Evolutionary conservation across 306 rosid species (phyloP).

Genomic region (Carpinus fangiana): DNA sequence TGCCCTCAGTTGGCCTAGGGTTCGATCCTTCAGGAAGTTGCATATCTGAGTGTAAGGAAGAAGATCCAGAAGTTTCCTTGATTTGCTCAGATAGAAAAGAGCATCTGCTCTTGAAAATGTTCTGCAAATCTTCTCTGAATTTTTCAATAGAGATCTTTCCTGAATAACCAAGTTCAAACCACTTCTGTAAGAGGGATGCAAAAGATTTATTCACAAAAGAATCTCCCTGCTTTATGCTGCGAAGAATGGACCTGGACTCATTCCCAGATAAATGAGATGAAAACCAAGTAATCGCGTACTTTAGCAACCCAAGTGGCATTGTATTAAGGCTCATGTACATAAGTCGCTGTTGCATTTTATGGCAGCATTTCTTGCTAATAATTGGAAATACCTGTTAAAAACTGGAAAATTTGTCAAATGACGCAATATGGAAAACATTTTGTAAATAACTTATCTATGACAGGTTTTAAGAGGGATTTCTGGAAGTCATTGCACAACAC

Average conservation of each 20-base stretch:
- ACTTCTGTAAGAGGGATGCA: constrained; percentile 65
- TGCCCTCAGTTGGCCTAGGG: constrained; percentile 24
- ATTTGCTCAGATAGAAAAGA: constrained; percentile 44
- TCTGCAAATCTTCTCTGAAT: constrained; percentile 63
- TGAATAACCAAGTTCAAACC: constrained; percentile 80
- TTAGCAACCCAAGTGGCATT: constrained; percentile 93
- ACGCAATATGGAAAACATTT: constrained; percentile 15
- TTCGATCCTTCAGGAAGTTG: constrained; percentile 28
- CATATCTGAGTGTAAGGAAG: constrained; percentile 43
- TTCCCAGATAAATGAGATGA: constrained; percentile 72
- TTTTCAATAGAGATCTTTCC: constrained; percentile 74
- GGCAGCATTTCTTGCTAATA: constrained; percentile 54
- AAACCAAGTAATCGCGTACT: constrained; percentile 79
- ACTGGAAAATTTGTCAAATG: constrained; percentile 32
- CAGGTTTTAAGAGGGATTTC: constrained; percentile 18
- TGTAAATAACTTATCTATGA: constrained; percentile 15
- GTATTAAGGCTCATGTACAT: constrained; percentile 67
- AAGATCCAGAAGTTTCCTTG: constrained; percentile 49
- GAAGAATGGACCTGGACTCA: constrained; percentile 59
- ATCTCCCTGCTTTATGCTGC: constrained; percentile 44
- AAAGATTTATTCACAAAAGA: constrained; percentile 48
- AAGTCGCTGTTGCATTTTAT: constrained; percentile 62
- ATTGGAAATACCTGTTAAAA: constrained; percentile 74
- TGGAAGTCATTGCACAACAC: constrained; percentile 2
- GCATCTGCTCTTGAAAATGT: constrained; percentile 62